These are phyloP conservation scores for Saccharomyces hybrid DNA, from an alignment of 1,139 yeast genomes.

Conservation along the genomic window DNA sequence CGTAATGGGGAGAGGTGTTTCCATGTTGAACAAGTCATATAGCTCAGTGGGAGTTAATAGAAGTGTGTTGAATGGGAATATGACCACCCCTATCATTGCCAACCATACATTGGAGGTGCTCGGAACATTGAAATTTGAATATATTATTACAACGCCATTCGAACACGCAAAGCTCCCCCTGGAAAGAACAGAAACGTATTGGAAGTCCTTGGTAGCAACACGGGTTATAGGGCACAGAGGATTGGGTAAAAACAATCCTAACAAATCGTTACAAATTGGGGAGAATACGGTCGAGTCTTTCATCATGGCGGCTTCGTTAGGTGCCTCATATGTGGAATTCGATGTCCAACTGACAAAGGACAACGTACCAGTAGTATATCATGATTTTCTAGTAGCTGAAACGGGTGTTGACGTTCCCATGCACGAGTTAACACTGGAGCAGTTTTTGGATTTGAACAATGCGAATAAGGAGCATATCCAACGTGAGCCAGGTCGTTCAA, in stretches of 20 bases:
- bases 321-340: conserved; percentile 88
- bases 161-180: conserved; percentile 62
- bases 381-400: conserved; percentile 91
- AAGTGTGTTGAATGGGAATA: conserved; percentile 57
- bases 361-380: conserved; percentile 85
- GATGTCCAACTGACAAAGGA: conserved; percentile 96
- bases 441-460: conserved; percentile 61
- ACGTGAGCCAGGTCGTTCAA: neutral
- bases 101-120: conserved; percentile 62
- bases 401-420: conserved; percentile 95
- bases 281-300: conserved; percentile 94
- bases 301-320: conserved; percentile 93
- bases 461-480: conserved; percentile 17
- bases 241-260: conserved; percentile 74
- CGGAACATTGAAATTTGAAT: conserved; percentile 74
- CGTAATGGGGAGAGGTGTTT: conserved; percentile 81
- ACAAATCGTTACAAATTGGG: conserved; percentile 82
- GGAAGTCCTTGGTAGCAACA: conserved; percentile 86
- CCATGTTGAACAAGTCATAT: conserved; percentile 55
- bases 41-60: conserved; percentile 66
- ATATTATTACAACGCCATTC: conserved; percentile 66
- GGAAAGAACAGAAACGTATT: conserved; percentile 63
- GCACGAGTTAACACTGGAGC: conserved; percentile 88
- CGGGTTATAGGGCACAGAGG: conserved; percentile 97
- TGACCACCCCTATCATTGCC: conserved; percentile 76